Evolutionary conservation across 306 rosid genomes (phyloP).

Genomic region (Vigna nakashimae): DNA sequence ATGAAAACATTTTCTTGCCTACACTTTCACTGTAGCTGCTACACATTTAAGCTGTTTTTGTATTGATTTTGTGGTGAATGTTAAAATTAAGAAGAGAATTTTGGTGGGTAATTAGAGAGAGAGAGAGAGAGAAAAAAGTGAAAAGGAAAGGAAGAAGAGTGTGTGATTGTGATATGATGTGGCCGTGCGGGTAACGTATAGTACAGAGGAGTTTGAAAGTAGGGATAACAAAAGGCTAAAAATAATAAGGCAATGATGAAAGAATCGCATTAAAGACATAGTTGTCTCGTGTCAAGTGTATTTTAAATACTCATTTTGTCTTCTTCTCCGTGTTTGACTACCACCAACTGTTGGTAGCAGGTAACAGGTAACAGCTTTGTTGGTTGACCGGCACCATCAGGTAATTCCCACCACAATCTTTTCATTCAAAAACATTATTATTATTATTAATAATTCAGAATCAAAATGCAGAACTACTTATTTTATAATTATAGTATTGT

Average conservation of each 20-base stretch:
- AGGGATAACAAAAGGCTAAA: conserved; percentile 49
- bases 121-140: neutral
- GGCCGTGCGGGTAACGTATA: conserved; percentile 46
- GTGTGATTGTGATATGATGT: conserved; percentile 35
- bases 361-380: conserved; percentile 52
- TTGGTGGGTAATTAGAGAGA: too few species aligned
- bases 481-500: too few species aligned
- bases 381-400: conserved; percentile 54
- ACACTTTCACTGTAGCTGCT: neutral
- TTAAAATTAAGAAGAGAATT: too few species aligned
- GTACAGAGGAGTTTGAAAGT: conserved; percentile 50
- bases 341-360: conserved; percentile 46
- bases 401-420: conserved; percentile 28
- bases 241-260: conserved; percentile 81
- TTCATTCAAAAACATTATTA: neutral
- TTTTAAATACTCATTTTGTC: conserved; percentile 47
- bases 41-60: too few species aligned
- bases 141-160: neutral
- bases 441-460: too few species aligned
- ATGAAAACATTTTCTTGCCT: neutral
- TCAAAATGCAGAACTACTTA: too few species aligned
- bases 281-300: conserved; percentile 47
- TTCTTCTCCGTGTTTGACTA: conserved; percentile 50
- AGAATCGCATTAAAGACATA: conserved; percentile 53
- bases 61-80: too few species aligned